Percentiles rank a stretch among this genome's conserved stretches.
phyloP scores from a whole-genome alignment of 1,284 basidiomycete species.

The Schizopora paradoxa region DNA sequence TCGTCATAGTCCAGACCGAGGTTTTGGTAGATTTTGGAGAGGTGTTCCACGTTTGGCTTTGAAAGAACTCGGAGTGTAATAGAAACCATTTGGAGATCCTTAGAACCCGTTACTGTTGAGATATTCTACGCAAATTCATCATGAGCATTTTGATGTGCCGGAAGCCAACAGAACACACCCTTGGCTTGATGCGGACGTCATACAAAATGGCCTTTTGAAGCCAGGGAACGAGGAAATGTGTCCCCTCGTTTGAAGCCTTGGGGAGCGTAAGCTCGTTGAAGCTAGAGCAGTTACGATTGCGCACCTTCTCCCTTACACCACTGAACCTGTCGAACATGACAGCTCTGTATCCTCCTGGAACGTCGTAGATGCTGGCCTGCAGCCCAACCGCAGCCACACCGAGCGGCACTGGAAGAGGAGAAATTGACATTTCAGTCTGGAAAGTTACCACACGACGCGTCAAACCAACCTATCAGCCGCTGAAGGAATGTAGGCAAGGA shows the following conservation, averaged over 20 bases:
- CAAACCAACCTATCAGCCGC: no score
- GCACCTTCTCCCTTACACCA: constrained; percentile 79
- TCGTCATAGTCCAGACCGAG: constrained; percentile 97
- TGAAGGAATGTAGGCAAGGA: no score
- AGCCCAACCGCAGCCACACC: constrained; percentile 61
- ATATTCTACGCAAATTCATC: constrained; percentile 64
- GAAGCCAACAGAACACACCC: constrained; percentile 46
- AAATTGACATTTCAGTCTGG: no score
- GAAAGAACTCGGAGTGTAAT: constrained; percentile 96
- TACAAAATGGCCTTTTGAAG: constrained; percentile 94
- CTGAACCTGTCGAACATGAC: constrained; percentile 99
- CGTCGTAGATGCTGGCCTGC: constrained; percentile 87
- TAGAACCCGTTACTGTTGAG: constrained; percentile 93
- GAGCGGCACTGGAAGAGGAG: constrained; percentile 60
- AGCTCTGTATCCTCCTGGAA: constrained; percentile 88
- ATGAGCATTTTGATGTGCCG: constrained; percentile 3
- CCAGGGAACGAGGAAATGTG: constrained; percentile 95
- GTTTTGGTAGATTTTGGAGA: constrained; percentile 92
- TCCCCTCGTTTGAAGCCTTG: constrained; percentile 89
- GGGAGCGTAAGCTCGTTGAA: constrained; percentile 6
- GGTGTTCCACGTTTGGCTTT: constrained; percentile 83
- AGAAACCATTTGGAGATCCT: constrained; percentile 97
- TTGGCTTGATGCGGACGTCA: constrained; percentile 96
- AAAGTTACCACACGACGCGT: no score
- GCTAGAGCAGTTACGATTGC: constrained; percentile 18